Base-by-base conservation (phyloP, 2,329 filamentous ascomycete species). In the Aspergillus sp. region DNA sequence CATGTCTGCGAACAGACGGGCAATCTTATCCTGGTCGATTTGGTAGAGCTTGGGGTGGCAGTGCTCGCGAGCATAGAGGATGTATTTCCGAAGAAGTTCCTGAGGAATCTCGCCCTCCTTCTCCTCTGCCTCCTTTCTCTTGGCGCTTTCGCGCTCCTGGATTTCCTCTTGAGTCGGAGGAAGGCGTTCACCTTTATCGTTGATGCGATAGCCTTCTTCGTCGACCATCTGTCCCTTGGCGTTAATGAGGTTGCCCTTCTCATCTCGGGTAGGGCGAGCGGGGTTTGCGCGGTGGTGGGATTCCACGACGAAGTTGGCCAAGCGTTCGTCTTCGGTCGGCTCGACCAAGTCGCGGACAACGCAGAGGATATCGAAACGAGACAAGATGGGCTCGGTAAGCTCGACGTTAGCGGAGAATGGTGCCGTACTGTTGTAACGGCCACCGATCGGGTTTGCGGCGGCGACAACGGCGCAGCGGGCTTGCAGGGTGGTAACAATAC, bases 361-460 rank as follows among this genome's bases (percentile, higher is more conserved):
- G 72, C 92, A 96, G 7, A 99, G 85, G 65, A 99, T 96, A 67
- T 99, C 95, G 74, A 99, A 99, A 85, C 95, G 94, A 12, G 94
- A 98, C 73, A 99, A 76, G 69, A 99, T 99, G 53, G 95, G 95
- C 76, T 99, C 95, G 0, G 95, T 99, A 56, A 99, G 84, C 73
- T 99, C 91, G 45, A 99, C 95, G 65, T 99, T 99, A 73, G 96
- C 87, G 1, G 92, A 93, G 78, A 99, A 98, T 2, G 95, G 94
- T 42, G 96, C 91, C 0, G 93, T 97, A 46, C 91, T 92, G 78
- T 98, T 98, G 81, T 99, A 99, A 49, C 95, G 90, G 22, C 95
- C 95, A 51, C 93, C 94, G 61, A 96, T 94, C 0, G 95, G 95
- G 78, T 99, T 99, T 69, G 95, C 95, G 1, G 95, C 95, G 16